Conservation (phyloP, 176 grass and related monocot species). For the Juncus effusus region DNA sequence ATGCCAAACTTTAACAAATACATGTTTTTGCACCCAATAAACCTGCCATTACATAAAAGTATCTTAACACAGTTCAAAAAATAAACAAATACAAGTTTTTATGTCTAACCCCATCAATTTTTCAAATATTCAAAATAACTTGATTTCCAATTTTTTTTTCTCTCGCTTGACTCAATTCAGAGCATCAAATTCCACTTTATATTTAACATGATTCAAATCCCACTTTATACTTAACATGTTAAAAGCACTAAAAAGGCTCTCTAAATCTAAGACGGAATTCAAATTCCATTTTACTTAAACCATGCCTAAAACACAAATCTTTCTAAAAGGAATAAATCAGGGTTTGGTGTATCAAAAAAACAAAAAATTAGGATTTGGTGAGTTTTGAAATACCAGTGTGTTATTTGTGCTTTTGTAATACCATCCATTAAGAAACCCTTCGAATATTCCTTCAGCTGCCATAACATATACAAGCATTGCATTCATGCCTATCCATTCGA, state of each 20-base stretch:
- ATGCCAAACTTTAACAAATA: slow-evolving; percentile 74
- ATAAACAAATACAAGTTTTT: neutral
- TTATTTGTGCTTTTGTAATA: slow-evolving; percentile 83
- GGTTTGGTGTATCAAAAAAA: neutral
- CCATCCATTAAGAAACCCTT: slow-evolving; percentile 94
- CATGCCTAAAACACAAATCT: neutral
- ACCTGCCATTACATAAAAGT: slow-evolving; percentile 35
- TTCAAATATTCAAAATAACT: too few relatives aligned
- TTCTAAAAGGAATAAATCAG: neutral
- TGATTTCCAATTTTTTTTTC: too few relatives aligned
- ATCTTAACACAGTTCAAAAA: neutral
- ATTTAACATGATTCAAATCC: neutral
- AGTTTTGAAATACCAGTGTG: slow-evolving; percentile 52
- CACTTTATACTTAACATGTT: neutral
- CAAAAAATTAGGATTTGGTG: neutral
- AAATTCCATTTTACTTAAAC: neutral
- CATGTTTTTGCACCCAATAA: slow-evolving; percentile 88
- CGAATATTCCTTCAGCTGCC: slow-evolving; percentile 88
- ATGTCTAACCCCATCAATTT: neutral
- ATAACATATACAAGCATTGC: slow-evolving; percentile 97
- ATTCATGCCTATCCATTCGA: slow-evolving; percentile 90
- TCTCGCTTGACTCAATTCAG: neutral
- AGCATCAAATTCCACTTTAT: neutral
- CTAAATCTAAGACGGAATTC: too few relatives aligned
- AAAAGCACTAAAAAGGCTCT: too few relatives aligned